A percentile compares a stretch with the other conserved stretches of the same genome.
Evolutionary conservation across 352 stramenopile genomes (phyloP).

Genomic region (Phytopythium oedochilum): DNA sequence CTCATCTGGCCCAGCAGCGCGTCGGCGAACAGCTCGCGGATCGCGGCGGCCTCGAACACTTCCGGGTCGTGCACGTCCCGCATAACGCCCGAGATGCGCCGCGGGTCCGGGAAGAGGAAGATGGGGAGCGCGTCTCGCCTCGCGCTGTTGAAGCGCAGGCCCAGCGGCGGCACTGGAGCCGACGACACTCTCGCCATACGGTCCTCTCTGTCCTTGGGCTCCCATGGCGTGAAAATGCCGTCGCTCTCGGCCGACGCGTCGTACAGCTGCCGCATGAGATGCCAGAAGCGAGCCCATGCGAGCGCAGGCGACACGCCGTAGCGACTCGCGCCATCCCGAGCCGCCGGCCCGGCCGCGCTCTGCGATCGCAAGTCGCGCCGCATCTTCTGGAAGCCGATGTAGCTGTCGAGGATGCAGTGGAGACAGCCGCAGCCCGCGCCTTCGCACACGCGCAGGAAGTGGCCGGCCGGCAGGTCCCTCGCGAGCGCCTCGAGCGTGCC

Average conservation of each 20-base stretch:
- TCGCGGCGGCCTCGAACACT: constrained; percentile 46
- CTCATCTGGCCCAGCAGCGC: constrained; percentile 27
- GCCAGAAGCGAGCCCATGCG: constrained; percentile 76
- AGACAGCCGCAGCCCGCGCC: constrained; percentile 73
- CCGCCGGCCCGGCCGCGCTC: background rate
- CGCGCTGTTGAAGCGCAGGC: constrained; percentile 31
- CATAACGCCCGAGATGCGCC: constrained; percentile 55
- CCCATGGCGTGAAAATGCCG: constrained; percentile 55
- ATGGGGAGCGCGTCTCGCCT: constrained; percentile 54
- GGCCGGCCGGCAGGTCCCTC: constrained; percentile 32
- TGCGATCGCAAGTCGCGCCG: constrained; percentile 29
- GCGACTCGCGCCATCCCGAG: background rate
- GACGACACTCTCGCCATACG: constrained; percentile 12
- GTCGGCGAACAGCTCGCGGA: constrained; percentile 39
- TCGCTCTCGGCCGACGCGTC: constrained; percentile 63
- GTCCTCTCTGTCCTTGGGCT: constrained; percentile 21
- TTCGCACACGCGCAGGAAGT: constrained; percentile 67
- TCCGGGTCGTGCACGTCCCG: constrained; percentile 34
- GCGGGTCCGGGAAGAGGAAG: constrained; percentile 66
- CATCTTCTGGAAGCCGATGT: constrained; percentile 79
- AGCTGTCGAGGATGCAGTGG: constrained; percentile 80
- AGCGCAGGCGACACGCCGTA: constrained; percentile 50
- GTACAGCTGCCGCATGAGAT: constrained; percentile 75
- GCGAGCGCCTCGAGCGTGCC: constrained; percentile 61
- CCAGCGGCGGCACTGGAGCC: constrained; percentile 25